Evolutionary conservation across 192 early-diverging fungal species (phyloP).

Genomic region (Spizellomyces punctatus): DNA sequence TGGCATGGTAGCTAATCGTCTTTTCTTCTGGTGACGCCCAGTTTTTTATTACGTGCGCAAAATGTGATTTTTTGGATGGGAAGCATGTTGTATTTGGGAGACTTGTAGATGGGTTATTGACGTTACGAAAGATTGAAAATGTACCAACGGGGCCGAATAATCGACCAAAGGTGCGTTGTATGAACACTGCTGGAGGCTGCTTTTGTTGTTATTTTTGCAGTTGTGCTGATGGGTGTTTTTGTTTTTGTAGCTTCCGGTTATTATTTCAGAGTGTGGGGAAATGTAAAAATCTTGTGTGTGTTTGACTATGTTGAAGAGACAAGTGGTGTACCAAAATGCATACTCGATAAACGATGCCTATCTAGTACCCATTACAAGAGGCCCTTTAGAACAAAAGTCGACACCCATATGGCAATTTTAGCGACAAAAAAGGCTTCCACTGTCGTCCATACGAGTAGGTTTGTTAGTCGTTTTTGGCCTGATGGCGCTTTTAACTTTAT

Average conservation of each 20-base stretch:
- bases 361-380: no score
- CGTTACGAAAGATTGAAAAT: constrained; percentile 91
- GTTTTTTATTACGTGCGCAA: constrained; percentile 91
- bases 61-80: constrained; percentile 83
- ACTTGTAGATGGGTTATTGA: constrained; percentile 83
- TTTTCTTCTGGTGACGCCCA: constrained; percentile 25
- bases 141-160: constrained; percentile 87
- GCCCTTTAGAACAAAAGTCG: no score
- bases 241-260: constrained; percentile 68
- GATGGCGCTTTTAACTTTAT: no score
- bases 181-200: no score
- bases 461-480: no score
- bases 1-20: not conserved
- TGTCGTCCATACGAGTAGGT: no score
- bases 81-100: constrained; percentile 90
- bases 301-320: no score
- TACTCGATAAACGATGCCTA: no score
- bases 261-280: constrained; percentile 78
- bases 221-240: not conserved
- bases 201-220: not conserved
- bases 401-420: no score
- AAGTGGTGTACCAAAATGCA: no score
- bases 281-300: constrained; percentile 53
- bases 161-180: constrained; percentile 65
- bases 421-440: no score